These are phyloP conservation scores for Fusarium coicis DNA, from an alignment of 2,329 filamentous ascomycete genomes.

Conservation along the genomic window DNA sequence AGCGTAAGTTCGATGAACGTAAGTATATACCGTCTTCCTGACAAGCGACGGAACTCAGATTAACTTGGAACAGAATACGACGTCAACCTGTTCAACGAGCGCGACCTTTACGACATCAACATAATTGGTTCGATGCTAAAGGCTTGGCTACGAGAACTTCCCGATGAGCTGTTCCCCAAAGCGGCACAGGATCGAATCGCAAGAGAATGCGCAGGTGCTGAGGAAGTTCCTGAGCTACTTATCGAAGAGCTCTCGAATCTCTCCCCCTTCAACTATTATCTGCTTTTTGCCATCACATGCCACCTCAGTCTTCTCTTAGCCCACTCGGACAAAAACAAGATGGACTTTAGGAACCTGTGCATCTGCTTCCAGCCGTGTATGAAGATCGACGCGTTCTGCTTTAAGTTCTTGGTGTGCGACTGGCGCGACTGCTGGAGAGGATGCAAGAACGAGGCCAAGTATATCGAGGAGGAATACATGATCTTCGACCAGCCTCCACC, in stretches of 20 bases:
- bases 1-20: constrained; percentile 89
- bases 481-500: constrained; percentile 69
- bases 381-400: constrained; percentile 94
- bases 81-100: constrained; percentile 88
- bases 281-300: constrained; percentile 96
- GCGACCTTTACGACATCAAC: constrained; percentile 94
- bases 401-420: constrained; percentile 93
- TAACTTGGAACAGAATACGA: constrained; percentile 72
- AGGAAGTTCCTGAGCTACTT: constrained; percentile 83
- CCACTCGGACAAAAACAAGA: constrained; percentile 96
- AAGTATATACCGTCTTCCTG: constrained; percentile 41
- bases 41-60: neutral
- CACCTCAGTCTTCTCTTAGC: constrained; percentile 91
- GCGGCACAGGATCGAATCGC: constrained; percentile 82
- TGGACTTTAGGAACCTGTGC: constrained; percentile 95
- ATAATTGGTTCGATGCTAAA: constrained; percentile 97
- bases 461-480: constrained; percentile 75
- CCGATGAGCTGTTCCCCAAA: constrained; percentile 92
- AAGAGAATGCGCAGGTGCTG: constrained; percentile 80
- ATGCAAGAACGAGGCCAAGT: constrained; percentile 88
- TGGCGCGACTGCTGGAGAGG: constrained; percentile 98
- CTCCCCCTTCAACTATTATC: constrained; percentile 97
- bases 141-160: constrained; percentile 93
- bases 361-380: constrained; percentile 98
- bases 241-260: constrained; percentile 92